phyloP scores from a whole-genome alignment of 805 yeast species.

The Candida quercuum region DNA sequence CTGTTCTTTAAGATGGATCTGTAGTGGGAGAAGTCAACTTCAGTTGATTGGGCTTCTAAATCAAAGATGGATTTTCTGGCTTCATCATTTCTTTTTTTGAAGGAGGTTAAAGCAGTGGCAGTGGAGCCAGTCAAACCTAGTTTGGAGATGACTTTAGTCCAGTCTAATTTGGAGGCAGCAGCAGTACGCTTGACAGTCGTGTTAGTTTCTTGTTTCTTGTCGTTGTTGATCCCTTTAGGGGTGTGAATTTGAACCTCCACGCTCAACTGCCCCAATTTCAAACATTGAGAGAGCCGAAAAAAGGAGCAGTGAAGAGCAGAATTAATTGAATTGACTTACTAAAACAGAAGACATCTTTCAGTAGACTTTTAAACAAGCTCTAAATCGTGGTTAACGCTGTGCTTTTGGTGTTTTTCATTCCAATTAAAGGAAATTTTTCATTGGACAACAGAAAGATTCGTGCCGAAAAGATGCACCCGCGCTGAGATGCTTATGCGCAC shows the following conservation, averaged over 20 bases:
- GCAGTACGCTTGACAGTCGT: conserved; percentile 28
- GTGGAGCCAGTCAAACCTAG: conserved; percentile 92
- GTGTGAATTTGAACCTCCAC: background rate
- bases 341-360: conserved; percentile 12
- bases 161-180: conserved; percentile 85
- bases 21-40: conserved; percentile 80
- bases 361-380: background rate
- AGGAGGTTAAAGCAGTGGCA: conserved; percentile 79
- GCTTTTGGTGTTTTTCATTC: background rate
- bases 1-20: conserved; percentile 76
- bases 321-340: conserved; percentile 6
- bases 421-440: background rate
- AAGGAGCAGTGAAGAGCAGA: too few relatives aligned
- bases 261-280: background rate
- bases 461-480: too few relatives aligned
- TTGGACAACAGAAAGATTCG: background rate
- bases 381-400: background rate
- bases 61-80: conserved; percentile 79
- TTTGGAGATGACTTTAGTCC: conserved; percentile 85
- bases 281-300: too few relatives aligned
- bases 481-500: background rate
- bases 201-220: background rate
- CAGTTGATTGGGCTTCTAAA: conserved; percentile 65
- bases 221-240: background rate
- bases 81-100: conserved; percentile 98